Conservation (phyloP, 164 flowering plant species). For the grape (Vitis vinifera) region DNA sequence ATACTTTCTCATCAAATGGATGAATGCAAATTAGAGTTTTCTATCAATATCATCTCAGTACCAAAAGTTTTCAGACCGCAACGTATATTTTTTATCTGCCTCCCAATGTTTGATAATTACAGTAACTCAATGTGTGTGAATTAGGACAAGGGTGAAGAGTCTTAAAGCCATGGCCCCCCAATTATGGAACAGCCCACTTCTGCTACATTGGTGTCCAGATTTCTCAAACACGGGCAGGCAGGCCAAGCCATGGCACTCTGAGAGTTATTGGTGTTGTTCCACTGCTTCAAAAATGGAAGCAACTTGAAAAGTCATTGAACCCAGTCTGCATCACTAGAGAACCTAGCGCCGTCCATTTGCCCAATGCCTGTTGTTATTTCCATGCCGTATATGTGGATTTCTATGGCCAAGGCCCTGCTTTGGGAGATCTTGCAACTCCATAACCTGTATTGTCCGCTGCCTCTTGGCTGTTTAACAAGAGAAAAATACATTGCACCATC, state of each 20-base stretch:
- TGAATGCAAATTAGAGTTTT: conserved; percentile 2
- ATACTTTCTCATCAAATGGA: neutral
- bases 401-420: conserved; percentile 52
- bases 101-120: neutral
- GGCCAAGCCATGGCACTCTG: no score
- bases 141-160: neutral
- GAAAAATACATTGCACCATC: neutral
- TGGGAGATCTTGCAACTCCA: conserved; percentile 79
- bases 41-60: neutral
- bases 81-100: neutral
- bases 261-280: conserved; percentile 4
- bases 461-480: conserved; percentile 64
- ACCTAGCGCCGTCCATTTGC: conserved; percentile 47
- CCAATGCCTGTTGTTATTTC: conserved; percentile 54
- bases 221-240: no score
- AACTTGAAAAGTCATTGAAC: neutral
- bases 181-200: no score
- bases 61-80: neutral
- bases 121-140: neutral
- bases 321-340: neutral
- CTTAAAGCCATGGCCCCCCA: no score
- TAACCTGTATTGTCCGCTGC: conserved; percentile 77
- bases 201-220: no score
- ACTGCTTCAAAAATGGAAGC: conserved; percentile 12
- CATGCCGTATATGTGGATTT: conserved; percentile 45